These are phyloP conservation scores for Tremella fuciformis DNA, from an alignment of 768 basidiomycete genomes.

Conservation along the genomic window DNA sequence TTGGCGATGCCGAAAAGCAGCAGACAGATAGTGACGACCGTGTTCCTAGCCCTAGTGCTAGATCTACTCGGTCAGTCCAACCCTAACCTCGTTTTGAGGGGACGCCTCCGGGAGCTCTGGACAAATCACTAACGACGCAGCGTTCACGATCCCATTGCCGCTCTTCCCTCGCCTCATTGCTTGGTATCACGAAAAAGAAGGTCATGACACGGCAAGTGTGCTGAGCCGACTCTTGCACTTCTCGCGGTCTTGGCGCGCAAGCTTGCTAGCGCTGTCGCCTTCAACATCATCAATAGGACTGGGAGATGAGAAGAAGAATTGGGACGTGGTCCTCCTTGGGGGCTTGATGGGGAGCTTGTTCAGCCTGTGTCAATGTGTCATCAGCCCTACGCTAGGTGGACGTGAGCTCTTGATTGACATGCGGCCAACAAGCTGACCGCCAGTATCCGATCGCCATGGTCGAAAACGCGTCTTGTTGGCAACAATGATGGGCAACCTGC, in stretches of 20 bases:
- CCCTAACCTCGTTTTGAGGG: neutral
- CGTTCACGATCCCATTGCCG: slow-evolving; percentile 92
- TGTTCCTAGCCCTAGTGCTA: slow-evolving; percentile 84
- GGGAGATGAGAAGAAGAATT: slow-evolving; percentile 57
- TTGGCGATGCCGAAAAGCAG: no score
- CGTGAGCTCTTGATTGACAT: slow-evolving; percentile 8
- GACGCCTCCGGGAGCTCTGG: neutral
- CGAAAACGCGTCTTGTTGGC: slow-evolving; percentile 75
- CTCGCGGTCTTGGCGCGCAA: slow-evolving; percentile 65
- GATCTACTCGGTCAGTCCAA: slow-evolving; percentile 68
- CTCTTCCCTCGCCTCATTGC: slow-evolving; percentile 90
- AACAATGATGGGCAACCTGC: slow-evolving; percentile 89
- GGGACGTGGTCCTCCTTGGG: slow-evolving; percentile 94
- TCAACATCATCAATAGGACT: slow-evolving; percentile 31
- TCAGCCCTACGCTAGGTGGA: slow-evolving; percentile 80
- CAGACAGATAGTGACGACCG: slow-evolving; percentile 64
- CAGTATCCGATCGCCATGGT: slow-evolving; percentile 84
- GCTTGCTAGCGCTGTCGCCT: slow-evolving; percentile 60
- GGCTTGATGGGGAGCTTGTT: slow-evolving; percentile 72
- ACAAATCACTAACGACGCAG: slow-evolving; percentile 51
- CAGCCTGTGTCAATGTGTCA: slow-evolving; percentile 52
- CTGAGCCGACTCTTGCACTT: slow-evolving; percentile 67
- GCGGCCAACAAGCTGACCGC: slow-evolving; percentile 10
- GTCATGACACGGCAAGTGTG: slow-evolving; percentile 66
- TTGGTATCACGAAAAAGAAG: slow-evolving; percentile 72